Evolutionary conservation across 768 basidiomycete species (phyloP).

Genomic region (Daedaleopsis sinensis): DNA sequence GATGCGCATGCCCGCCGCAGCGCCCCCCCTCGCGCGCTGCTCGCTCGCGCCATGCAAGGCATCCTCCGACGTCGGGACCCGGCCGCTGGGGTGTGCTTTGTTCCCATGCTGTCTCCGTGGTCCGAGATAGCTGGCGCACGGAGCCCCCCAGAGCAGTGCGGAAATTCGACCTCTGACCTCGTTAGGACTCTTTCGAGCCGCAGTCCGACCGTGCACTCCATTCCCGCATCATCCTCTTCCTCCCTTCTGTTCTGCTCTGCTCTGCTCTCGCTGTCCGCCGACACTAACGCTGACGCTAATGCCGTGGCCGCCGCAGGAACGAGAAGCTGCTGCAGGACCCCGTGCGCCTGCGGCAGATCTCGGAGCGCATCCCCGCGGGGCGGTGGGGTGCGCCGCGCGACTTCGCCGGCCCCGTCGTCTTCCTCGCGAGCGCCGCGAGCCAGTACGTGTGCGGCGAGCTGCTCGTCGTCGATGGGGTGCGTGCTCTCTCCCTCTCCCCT

Average conservation of each 20-base stretch:
- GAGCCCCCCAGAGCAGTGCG: too few relatives aligned
- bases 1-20: constrained; percentile 6
- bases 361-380: constrained; percentile 69
- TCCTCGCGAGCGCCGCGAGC: constrained; percentile 63
- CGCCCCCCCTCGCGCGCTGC: not conserved
- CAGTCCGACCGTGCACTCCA: not conserved
- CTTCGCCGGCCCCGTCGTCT: constrained; percentile 69
- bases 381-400: constrained; percentile 69
- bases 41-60: not conserved
- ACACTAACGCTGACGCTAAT: not conserved
- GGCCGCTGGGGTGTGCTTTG: too few relatives aligned
- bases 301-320: constrained; percentile 48
- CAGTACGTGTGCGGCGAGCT: constrained; percentile 73
- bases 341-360: constrained; percentile 62
- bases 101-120: not conserved
- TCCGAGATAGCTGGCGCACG: not conserved
- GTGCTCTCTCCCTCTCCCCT: constrained; percentile 28
- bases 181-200: too few relatives aligned
- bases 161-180: too few relatives aligned
- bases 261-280: not conserved
- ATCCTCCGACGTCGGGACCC: not conserved
- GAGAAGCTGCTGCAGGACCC: constrained; percentile 64
- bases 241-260: not conserved
- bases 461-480: constrained; percentile 68
- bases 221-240: not conserved